These are phyloP conservation scores for Coemansia sp. DNA, from an alignment of 192 early-diverging fungal genomes.

Conservation along the genomic window DNA sequence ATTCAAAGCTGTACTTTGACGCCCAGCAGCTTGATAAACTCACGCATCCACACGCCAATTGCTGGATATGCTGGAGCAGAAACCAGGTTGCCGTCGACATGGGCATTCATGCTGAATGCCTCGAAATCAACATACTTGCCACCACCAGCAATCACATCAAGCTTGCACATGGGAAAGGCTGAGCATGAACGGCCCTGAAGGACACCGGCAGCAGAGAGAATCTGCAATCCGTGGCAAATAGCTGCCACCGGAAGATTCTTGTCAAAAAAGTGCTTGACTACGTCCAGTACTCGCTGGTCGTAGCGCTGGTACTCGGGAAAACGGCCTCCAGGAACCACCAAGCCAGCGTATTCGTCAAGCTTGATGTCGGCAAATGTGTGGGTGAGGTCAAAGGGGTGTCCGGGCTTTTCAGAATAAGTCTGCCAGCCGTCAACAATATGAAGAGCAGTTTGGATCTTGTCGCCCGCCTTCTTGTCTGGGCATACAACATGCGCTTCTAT, in stretches of 20 bases:
- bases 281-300: slow-evolving; percentile 50
- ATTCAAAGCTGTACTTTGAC: slow-evolving; percentile 27
- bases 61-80: slow-evolving; percentile 45
- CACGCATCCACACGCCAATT: slow-evolving; percentile 47
- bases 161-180: slow-evolving; percentile 39
- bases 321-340: slow-evolving; percentile 56
- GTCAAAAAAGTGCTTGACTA: slow-evolving; percentile 52
- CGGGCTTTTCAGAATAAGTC: slow-evolving; percentile 54
- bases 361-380: slow-evolving; percentile 48
- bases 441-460: slow-evolving; percentile 49
- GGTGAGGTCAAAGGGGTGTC: slow-evolving; percentile 51
- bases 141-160: slow-evolving; percentile 38
- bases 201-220: slow-evolving; percentile 46
- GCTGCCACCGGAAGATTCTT: slow-evolving; percentile 55
- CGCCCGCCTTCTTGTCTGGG: slow-evolving; percentile 55
- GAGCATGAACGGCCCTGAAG: slow-evolving; percentile 45
- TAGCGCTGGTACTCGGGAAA: slow-evolving; percentile 59
- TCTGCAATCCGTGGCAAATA: slow-evolving; percentile 57
- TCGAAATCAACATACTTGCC: slow-evolving; percentile 40
- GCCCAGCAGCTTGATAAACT: slow-evolving; percentile 49
- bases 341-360: slow-evolving; percentile 53
- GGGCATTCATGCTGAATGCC: slow-evolving; percentile 29
- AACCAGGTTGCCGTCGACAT: slow-evolving; percentile 48
- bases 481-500: slow-evolving; percentile 56
- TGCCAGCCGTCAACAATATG: slow-evolving; percentile 55